Evolutionary conservation across 106 monocot species (phyloP).

Genomic region (Iris macrosiphon): DNA sequence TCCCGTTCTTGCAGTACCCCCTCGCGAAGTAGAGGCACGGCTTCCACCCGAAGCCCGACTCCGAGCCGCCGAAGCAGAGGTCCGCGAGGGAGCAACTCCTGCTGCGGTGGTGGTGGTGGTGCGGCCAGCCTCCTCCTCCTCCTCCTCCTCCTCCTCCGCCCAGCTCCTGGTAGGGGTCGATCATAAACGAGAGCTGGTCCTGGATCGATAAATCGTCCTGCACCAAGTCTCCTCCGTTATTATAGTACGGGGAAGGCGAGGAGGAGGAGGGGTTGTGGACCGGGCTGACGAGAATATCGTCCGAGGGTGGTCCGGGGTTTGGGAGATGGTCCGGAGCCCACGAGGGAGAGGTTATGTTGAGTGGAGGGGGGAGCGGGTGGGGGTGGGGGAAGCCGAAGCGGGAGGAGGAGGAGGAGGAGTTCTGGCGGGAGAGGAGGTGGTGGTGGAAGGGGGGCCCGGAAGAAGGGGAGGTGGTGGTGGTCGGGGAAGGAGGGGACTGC

Average conservation of each 20-base stretch:
- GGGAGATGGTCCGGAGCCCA: conserved; percentile 12
- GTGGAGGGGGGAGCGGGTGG: not conserved
- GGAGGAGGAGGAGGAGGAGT: conserved; percentile 10
- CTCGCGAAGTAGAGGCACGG: conserved; percentile 88
- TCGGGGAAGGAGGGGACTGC: conserved; percentile 21
- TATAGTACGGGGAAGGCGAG: conserved; percentile 13
- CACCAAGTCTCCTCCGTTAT: conserved; percentile 12
- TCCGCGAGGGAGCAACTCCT: conserved; percentile 32
- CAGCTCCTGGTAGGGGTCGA: conserved; percentile 22
- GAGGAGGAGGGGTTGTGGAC: no score
- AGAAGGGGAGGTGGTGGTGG: conserved; percentile 2
- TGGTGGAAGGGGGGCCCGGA: conserved; percentile 3
- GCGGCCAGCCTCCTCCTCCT: conserved; percentile 18
- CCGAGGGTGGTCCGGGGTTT: not conserved
- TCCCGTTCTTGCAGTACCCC: conserved; percentile 95
- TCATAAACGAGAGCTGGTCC: conserved; percentile 48
- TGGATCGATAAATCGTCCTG: conserved; percentile 48
- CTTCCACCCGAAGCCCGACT: conserved; percentile 59
- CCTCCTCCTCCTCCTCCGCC: conserved; percentile 13
- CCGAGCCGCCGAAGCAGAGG: conserved; percentile 33
- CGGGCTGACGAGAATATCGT: conserved; percentile 11
- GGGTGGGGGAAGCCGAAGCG: not conserved
- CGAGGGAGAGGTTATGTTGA: conserved; percentile 10
- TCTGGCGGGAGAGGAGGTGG: conserved; percentile 37
- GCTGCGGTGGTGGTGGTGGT: conserved; percentile 5